phyloP scores from a whole-genome alignment of 2,329 filamentous ascomycete species.

The Cyphellophora europaea region DNA sequence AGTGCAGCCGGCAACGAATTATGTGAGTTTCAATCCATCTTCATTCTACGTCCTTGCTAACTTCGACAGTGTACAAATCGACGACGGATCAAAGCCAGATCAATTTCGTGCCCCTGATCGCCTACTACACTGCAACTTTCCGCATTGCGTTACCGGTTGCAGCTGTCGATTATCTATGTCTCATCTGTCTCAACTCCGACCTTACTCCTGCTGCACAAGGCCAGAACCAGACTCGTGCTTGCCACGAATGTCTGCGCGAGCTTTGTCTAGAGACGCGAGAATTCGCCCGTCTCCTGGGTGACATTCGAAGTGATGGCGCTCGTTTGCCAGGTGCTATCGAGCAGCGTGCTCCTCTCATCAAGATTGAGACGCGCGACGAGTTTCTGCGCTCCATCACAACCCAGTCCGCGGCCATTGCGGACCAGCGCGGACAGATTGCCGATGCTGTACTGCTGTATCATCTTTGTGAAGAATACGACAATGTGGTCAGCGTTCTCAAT shows the following conservation, averaged over 20 bases:
- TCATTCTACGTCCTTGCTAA: slow-evolving; percentile 11
- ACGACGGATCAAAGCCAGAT: slow-evolving; percentile 59
- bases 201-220: slow-evolving; percentile 60
- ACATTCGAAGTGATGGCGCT: slow-evolving; percentile 76
- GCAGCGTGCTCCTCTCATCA: slow-evolving; percentile 71
- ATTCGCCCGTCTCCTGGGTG: slow-evolving; percentile 86
- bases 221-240: slow-evolving; percentile 68
- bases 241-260: slow-evolving; percentile 86
- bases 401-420: slow-evolving; percentile 83
- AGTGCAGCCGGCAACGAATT: slow-evolving; percentile 62
- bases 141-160: slow-evolving; percentile 79
- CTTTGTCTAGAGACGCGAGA: slow-evolving; percentile 94
- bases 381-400: slow-evolving; percentile 88
- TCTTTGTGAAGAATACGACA: slow-evolving; percentile 89
- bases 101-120: slow-evolving; percentile 88
- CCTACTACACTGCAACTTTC: slow-evolving; percentile 94
- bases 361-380: slow-evolving; percentile 66
- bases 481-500: slow-evolving; percentile 83
- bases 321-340: slow-evolving; percentile 83
- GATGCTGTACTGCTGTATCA: slow-evolving; percentile 94
- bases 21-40: slow-evolving; percentile 30
- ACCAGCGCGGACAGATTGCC: slow-evolving; percentile 78
- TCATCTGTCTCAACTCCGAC: slow-evolving; percentile 89
- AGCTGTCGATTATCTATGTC: slow-evolving; percentile 82
- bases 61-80: slow-evolving; percentile 41